Base-by-base conservation (phyloP, 208 protist species). In the Tritrichomonas foetus region DNA sequence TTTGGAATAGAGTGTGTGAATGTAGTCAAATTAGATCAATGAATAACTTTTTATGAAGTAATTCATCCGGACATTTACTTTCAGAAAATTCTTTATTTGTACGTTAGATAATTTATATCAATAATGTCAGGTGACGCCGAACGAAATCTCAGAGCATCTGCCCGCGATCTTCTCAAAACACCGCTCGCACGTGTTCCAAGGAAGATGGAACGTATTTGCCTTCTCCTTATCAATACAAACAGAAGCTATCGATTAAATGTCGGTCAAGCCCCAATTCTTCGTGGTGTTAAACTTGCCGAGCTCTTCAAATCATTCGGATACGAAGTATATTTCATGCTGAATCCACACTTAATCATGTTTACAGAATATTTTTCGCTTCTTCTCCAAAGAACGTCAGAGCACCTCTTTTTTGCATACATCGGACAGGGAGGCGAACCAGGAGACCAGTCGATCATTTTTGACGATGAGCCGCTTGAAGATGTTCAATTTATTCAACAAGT, bases 111-210 rank as follows among this genome's bases (percentile, higher is more conserved):
- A n/a, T n/a, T n/a, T n/a, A n/a, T n/a, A n/a, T n/a, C n/a, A n/a
- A n/a, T n/a, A 89, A 89, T 89, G 78, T 89, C 78, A 39, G 78
- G 41, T 61, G 78, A 89, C 27, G 41, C 44, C 20, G 25, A n/a
- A 3, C 27, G 27, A 5, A 36, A 89, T 9, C 78, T 89, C 2
- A 53, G 47, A 27, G 41, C 44, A 36, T 33, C 53, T 57, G 41
- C 78, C 9, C 25, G 47, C 8, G 78, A 89, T 47, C 44, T 89
- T 13, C 27, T 25, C 16, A 89, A 89, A 20, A 89, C 47, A 27
- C 47, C 78, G 9, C 47, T 89, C 39, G 78, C 78, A 39, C 33
- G 78, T 9, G n/a, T 89, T 57, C 78, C 78, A 39, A 25, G 27
- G 0, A 89, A 39, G n/a, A 39, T 89, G 13, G 30, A 36, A 16